Percentiles rank a stretch among this genome's conserved stretches.
Evolutionary conservation across 345 rosid genomes (phyloP).

Genomic region (Rhodomyrtus tomentosa): DNA sequence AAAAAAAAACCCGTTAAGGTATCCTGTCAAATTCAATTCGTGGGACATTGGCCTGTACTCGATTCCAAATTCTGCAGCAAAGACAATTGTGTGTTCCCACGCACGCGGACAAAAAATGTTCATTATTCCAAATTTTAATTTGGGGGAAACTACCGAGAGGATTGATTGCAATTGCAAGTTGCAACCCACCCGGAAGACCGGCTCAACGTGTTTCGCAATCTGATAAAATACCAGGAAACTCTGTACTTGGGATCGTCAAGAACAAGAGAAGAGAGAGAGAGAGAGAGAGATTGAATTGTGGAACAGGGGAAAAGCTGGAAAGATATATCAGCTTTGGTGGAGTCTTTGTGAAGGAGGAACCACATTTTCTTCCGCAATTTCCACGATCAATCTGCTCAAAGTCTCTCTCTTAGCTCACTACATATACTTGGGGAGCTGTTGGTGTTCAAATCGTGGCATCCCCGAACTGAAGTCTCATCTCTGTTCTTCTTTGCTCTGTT

Average conservation of each 20-base stretch:
- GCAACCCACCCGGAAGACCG: neutral
- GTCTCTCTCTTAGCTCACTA: neutral
- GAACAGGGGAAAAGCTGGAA: neutral
- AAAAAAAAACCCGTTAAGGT: neutral
- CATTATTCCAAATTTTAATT: neutral
- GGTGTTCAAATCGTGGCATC: neutral
- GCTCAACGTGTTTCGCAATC: neutral
- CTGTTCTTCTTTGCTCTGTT: neutral
- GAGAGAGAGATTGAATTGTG: neutral
- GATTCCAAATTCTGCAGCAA: neutral
- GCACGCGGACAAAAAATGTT: neutral
- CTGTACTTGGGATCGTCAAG: neutral
- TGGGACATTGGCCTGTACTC: neutral
- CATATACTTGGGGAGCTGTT: neutral
- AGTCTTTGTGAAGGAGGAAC: neutral
- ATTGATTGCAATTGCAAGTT: neutral
- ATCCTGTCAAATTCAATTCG: neutral
- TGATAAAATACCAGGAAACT: neutral
- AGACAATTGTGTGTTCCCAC: neutral
- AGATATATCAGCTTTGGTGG: neutral
- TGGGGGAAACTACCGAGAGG: neutral
- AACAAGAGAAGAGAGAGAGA: neutral
- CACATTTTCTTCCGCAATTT: neutral
- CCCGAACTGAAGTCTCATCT: neutral
- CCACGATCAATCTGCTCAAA: neutral